Percentiles rank a stretch among this genome's conserved stretches.
phyloP scores from a whole-genome alignment of 2,329 filamentous ascomycete species.

The Pseudocercospora ulei region DNA sequence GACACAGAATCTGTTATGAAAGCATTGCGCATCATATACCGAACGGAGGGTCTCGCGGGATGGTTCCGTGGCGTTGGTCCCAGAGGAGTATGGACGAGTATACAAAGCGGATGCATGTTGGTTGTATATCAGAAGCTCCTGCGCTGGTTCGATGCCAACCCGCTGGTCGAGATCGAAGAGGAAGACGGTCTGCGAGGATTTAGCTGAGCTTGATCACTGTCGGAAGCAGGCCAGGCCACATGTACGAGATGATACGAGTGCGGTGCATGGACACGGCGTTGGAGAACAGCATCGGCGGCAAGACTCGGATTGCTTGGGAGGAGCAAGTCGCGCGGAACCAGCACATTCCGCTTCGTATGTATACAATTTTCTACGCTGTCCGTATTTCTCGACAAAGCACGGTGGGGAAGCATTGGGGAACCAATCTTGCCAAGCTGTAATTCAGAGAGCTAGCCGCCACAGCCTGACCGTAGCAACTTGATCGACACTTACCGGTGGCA shows the following conservation, averaged over 20 bases:
- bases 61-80: slow-evolving; percentile 95
- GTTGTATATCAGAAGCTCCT: slow-evolving; percentile 86
- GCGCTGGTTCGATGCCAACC: slow-evolving; percentile 58
- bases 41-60: slow-evolving; percentile 73
- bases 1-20: slow-evolving; percentile 83
- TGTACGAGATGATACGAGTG: slow-evolving; percentile 9
- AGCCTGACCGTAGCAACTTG: no score
- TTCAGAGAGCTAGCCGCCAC: no score
- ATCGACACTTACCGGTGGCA: no score
- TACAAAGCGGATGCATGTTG: slow-evolving; percentile 93
- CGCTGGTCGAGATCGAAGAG: slow-evolving; percentile 31
- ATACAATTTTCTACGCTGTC: slow-evolving; percentile 7
- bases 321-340: slow-evolving; percentile 1
- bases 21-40: slow-evolving; percentile 78
- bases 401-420: no score
- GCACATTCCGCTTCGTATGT: slow-evolving; percentile 5
- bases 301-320: slow-evolving; percentile 1
- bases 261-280: slow-evolving; percentile 5
- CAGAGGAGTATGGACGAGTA: slow-evolving; percentile 88
- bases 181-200: slow-evolving; percentile 23
- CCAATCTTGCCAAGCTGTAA: no score
- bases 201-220: slow-evolving; percentile 6
- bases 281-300: not conserved
- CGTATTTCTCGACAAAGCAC: no score
- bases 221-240: not conserved